Percentiles rank a stretch among this genome's conserved stretches.
phyloP scores from a whole-genome alignment of 352 stramenopile genomes.

The Globisporangium spiculum region DNA sequence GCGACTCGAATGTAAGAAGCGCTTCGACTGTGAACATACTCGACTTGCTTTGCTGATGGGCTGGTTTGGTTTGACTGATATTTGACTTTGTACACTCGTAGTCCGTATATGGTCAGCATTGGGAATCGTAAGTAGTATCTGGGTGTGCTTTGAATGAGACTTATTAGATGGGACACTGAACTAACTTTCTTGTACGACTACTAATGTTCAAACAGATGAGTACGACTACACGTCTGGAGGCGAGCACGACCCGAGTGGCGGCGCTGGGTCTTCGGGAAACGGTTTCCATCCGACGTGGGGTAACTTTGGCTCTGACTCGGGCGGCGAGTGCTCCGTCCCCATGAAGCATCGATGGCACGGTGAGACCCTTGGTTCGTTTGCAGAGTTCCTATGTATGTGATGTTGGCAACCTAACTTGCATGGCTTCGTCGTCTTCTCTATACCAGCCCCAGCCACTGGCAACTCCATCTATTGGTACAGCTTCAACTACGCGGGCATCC shows the following conservation, averaged over 20 bases:
- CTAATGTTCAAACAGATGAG: constrained; percentile 28
- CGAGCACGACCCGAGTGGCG: constrained; percentile 53
- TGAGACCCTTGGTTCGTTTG: constrained; percentile 21
- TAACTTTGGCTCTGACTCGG: constrained; percentile 62
- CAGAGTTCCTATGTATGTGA: too few relatives aligned
- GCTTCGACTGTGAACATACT: background rate
- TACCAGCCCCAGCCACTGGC: constrained; percentile 49
- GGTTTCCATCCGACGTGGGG: constrained; percentile 67
- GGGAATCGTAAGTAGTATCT: constrained; percentile 52
- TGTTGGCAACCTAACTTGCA: background rate
- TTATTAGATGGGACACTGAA: background rate
- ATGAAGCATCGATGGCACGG: constrained; percentile 69
- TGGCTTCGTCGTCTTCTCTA: background rate
- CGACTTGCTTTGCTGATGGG: background rate
- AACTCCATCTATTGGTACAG: constrained; percentile 87
- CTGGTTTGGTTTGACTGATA: background rate
- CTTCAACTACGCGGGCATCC: constrained; percentile 85
- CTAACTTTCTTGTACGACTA: background rate
- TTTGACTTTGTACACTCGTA: constrained; percentile 12
- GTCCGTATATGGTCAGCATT: constrained; percentile 78
- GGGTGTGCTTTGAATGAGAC: background rate
- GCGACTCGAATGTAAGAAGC: constrained; percentile 52
- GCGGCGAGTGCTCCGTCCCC: constrained; percentile 62
- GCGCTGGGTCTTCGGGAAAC: constrained; percentile 31
- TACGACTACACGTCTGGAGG: constrained; percentile 63